These are phyloP conservation scores for Haematococcus sp. DNA, from an alignment of 139 green algal genomes.

Conservation along the genomic window DNA sequence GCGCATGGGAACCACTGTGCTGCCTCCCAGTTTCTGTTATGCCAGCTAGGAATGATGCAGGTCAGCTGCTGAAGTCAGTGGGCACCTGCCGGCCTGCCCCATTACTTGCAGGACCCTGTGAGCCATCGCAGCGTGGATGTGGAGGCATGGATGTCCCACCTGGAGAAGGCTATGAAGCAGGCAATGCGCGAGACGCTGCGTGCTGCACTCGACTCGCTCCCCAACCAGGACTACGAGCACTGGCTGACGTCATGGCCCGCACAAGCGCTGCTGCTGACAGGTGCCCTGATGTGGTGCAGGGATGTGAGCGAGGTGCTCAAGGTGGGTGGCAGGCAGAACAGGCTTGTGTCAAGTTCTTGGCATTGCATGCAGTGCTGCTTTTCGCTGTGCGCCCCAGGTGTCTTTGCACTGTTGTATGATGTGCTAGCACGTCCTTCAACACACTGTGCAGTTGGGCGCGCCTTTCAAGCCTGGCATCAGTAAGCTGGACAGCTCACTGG, in stretches of 20 bases:
- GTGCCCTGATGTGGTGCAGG: constrained; percentile 26
- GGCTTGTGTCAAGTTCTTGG: background rate
- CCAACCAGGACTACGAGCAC: background rate
- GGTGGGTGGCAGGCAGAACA: background rate
- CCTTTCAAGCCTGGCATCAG: constrained; percentile 18
- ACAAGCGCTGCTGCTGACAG: constrained; percentile 25
- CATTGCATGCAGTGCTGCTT: no score
- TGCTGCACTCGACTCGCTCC: constrained; percentile 15
- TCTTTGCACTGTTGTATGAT: no score
- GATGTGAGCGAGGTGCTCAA: constrained; percentile 32
- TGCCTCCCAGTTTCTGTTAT: no score
- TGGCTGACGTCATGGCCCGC: constrained; percentile 27
- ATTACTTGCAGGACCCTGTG: constrained; percentile 2
- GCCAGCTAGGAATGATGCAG: no score
- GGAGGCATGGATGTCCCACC: constrained; percentile 36
- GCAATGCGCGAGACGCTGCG: constrained; percentile 31
- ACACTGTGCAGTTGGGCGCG: constrained; percentile 13
- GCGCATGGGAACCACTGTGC: no score
- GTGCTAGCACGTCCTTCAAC: no score
- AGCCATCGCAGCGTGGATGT: constrained; percentile 18
- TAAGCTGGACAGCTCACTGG: constrained; percentile 16
- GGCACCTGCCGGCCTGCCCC: no score
- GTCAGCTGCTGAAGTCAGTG: no score
- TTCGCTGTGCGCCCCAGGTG: background rate
- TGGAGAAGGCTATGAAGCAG: constrained; percentile 36